Evolutionary conservation across 139 green algal species (phyloP).

Genomic region (Limnomonas spitsbergensis): DNA sequence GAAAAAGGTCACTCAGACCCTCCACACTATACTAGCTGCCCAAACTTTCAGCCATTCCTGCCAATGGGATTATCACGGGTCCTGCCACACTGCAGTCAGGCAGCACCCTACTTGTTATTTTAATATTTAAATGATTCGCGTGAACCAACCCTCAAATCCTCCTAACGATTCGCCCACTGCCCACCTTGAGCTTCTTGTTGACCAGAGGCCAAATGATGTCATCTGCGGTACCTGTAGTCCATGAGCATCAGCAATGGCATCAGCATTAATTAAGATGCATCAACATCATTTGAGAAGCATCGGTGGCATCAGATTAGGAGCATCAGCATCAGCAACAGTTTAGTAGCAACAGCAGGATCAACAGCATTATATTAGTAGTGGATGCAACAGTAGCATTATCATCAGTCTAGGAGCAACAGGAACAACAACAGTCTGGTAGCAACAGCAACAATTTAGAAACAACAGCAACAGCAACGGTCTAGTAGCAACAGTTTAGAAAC

Average conservation of each 20-base stretch:
- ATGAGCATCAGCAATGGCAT: background rate
- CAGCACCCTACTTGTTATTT: too few species aligned
- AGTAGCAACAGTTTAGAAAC: too few species aligned
- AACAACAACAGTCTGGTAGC: too few species aligned
- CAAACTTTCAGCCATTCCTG: too few species aligned
- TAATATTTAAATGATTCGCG: background rate
- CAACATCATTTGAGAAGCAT: slow-evolving; percentile 2
- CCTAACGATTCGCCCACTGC: background rate
- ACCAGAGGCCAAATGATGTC: slow-evolving; percentile 5
- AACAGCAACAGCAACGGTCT: too few species aligned
- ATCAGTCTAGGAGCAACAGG: background rate
- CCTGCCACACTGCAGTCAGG: too few species aligned
- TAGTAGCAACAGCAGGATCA: background rate
- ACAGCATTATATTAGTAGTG: background rate
- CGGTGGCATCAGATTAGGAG: background rate
- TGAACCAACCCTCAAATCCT: background rate
- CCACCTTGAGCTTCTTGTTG: slow-evolving; percentile 16
- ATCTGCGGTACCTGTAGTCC: background rate
- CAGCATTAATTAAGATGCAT: background rate
- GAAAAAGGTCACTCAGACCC: too few species aligned
- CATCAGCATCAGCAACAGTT: background rate
- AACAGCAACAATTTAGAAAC: too few species aligned
- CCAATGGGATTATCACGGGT: too few species aligned
- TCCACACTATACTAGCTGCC: too few species aligned
- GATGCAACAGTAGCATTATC: background rate